Percentiles rank a stretch among this genome's conserved stretches.
phyloP scores from a whole-genome alignment of 2,329 filamentous ascomycete genomes.

The Penicillium sp. region DNA sequence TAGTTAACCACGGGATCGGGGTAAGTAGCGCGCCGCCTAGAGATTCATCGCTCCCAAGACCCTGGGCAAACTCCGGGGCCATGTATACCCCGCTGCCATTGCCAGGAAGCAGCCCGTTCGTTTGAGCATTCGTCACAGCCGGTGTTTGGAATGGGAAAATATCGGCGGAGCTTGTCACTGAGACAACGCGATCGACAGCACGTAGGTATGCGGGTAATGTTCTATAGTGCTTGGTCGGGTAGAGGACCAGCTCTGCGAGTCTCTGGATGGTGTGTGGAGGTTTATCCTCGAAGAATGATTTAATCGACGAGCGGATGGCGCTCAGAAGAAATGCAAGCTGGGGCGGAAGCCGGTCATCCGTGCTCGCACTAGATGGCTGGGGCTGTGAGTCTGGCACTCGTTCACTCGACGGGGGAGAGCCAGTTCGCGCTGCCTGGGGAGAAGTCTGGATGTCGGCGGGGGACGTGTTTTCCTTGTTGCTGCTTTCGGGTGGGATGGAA shows the following conservation, averaged over 20 bases:
- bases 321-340: conserved; percentile 56
- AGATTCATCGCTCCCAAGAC: conserved; percentile 73
- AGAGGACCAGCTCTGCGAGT: conserved; percentile 72
- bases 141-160: conserved; percentile 63
- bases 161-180: conserved; percentile 72
- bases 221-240: conserved; percentile 69
- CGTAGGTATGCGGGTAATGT: conserved; percentile 77
- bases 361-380: conserved; percentile 39
- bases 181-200: conserved; percentile 80
- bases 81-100: conserved; percentile 32
- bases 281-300: conserved; percentile 57
- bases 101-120: conserved; percentile 48
- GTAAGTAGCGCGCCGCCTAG: conserved; percentile 84
- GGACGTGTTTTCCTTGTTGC: conserved; percentile 34
- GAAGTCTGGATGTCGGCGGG: conserved; percentile 26
- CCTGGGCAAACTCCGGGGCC: conserved; percentile 26
- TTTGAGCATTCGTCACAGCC: conserved; percentile 13
- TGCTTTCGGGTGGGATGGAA: conserved; percentile 23
- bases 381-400: conserved; percentile 37
- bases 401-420: conserved; percentile 32
- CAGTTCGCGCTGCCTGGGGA: conserved; percentile 32
- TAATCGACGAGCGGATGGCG: conserved; percentile 54
- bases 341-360: conserved; percentile 49
- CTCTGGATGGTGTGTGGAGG: conserved; percentile 92
- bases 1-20: conserved; percentile 78